These are phyloP conservation scores for Calophaca sinica DNA, from an alignment of 306 rosid genomes.

Conservation along the genomic window DNA sequence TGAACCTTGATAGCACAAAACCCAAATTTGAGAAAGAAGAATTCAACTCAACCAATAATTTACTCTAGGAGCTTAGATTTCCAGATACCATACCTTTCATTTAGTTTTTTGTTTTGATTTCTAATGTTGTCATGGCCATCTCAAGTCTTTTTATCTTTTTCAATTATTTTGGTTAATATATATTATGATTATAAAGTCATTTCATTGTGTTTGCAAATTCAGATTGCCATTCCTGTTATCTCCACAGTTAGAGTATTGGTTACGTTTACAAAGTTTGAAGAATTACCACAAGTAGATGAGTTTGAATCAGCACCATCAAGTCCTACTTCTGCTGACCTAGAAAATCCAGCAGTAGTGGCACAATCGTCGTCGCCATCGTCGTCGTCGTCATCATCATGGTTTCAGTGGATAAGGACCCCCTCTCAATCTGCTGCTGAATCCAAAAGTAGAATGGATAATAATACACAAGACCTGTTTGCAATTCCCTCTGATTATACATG, in stretches of 20 bases:
- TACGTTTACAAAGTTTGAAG: conserved; percentile 90
- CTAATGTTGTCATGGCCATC: background rate
- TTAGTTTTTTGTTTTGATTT: background rate
- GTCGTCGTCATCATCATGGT: conserved; percentile 72
- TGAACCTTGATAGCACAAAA: too few relatives aligned
- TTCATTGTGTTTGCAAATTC: conserved; percentile 33
- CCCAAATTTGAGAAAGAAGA: too few relatives aligned
- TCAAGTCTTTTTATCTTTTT: background rate
- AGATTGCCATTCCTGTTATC: conserved; percentile 94
- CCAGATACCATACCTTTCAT: background rate
- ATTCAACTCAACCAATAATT: too few relatives aligned
- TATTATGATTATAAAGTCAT: background rate
- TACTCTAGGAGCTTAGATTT: too few relatives aligned
- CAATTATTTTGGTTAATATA: background rate
- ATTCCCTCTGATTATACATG: conserved; percentile 72
- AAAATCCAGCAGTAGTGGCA: conserved; percentile 47
- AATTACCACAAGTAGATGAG: conserved; percentile 69
- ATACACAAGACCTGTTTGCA: conserved; percentile 61
- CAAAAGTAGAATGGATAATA: conserved; percentile 59
- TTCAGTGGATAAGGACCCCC: conserved; percentile 81
- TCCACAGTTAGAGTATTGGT: conserved; percentile 87
- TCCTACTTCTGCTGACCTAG: conserved; percentile 64
- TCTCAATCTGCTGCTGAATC: conserved; percentile 57
- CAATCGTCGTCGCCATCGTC: conserved; percentile 51
- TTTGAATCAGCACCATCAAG: conserved; percentile 91